These are phyloP conservation scores for Ceratocystis albifundus DNA, from an alignment of 2,329 filamentous ascomycete genomes.

Conservation along the genomic window DNA sequence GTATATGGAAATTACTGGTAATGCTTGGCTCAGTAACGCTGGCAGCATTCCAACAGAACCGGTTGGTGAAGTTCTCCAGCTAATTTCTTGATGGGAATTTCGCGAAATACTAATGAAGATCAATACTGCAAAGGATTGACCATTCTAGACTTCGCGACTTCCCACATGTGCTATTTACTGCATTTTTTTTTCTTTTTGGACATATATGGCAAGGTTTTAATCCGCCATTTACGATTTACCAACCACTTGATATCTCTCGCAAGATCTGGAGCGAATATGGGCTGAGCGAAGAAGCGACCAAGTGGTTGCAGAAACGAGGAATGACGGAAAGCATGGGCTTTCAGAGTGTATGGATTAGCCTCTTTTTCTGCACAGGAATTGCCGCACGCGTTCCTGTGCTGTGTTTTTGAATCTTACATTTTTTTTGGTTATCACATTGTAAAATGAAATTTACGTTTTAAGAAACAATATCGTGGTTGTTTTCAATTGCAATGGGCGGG, in stretches of 20 bases:
- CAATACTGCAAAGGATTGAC: no score
- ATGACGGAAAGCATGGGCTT: neutral
- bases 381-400: conserved; percentile 7
- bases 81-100: neutral
- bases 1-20: conserved; percentile 1
- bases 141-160: neutral
- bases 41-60: neutral
- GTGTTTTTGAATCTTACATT: conserved; percentile 23
- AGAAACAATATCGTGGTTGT: neutral
- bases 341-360: conserved; percentile 15
- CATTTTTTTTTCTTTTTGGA: neutral
- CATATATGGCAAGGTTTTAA: neutral
- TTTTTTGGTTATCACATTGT: conserved; percentile 1
- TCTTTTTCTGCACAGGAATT: conserved; percentile 1
- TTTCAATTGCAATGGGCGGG: neutral
- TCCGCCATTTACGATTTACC: conserved; percentile 2
- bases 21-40: neutral
- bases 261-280: neutral
- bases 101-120: no score
- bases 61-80: neutral
- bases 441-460: neutral
- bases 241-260: conserved; percentile 3
- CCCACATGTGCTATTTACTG: neutral
- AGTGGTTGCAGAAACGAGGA: conserved; percentile 4
- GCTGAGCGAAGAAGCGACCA: neutral